Evolutionary conservation across 2,329 filamentous ascomycete genomes (phyloP), one percentile per base, ranked within the genome.

Genomic region (Periconia sp.): DNA sequence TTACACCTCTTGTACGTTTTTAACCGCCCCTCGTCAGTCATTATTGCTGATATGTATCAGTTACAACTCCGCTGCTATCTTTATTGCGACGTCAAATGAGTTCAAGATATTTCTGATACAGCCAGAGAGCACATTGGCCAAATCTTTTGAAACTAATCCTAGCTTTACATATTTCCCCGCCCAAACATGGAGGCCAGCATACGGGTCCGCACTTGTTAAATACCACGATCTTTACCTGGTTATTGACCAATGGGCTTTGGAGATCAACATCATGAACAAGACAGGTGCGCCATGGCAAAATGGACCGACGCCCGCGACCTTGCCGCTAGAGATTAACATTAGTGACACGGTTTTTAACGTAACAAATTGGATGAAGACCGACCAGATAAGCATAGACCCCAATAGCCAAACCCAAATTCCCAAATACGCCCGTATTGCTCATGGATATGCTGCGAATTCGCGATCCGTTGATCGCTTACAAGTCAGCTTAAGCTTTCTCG

Each of bases 1-100:
- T 60, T 75, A 2, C 73, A 75, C 56, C 58, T 75, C 7, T 61
- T 75, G 64, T 66, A 57, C 52, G 56, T 47, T 52, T 31, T 19
- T 27, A 18, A 11, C n/a, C 13, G 23, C 14, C 30, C 42, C 41
- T 33, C 10, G 45, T 33, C 41, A 41, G n/a, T 41, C 9, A 11
- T 7, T 19, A 42, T 3, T 42, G 5, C 41, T 42, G 14, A 42
- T n/a, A 30, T n/a, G 6, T 17, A 45, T 11, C n/a, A 45, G 43
- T 19, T 45, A 45, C 23, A 45, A 45, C 23, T 18, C 43, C 11
- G 23, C 19, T 13, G 55, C 59, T 11, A 58, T 63, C 20, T 47
- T 54, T 14, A 54, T 60, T 7, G 47, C 52, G 14, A 30, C 44
- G 17, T 50, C 46, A 13, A 53, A 60, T 23, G 43, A 54, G 18